Evolutionary conservation across 2,329 filamentous ascomycete species (phyloP), one percentile per base, ranked within the genome.

Genomic region (Aspergillus fumigatiaffinis): DNA sequence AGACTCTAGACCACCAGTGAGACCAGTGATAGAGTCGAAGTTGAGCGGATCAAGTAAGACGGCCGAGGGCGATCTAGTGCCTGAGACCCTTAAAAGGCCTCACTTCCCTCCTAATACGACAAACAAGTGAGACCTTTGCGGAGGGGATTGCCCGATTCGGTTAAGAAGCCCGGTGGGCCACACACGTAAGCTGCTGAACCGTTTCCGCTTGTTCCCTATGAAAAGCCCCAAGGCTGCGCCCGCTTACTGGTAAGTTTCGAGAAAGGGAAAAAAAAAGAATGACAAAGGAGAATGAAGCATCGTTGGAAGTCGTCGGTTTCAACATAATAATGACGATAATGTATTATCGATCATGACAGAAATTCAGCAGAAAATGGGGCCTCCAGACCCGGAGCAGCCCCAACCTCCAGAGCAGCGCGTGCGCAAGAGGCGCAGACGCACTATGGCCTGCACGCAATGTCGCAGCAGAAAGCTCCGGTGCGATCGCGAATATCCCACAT

Each of bases 381-480:
- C 28, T 59, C 48, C 57, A 21, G 50, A 53, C 5, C 42, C 47
- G 12, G 50, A 55, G 44, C 44, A 26, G 32, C 55, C 50, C 17
- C 60, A 49, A n/a, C 20, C 20, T 17, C 53, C 42, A 14, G 57
- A 64, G 35, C 67, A 68, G 8, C 66, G 70, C 47, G 69, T 70
- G 54, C 73, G 73, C 29, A 76, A 76, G 62, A 64, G 74, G 29
- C 71, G 72, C 56, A 65, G 75, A 23, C 69, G 74, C 25, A 75
- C 76, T 9, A 70, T 77, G 60, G 74, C 76, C 17, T 78, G 76
- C 59, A 70, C 71, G 20, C 74, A 73, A 38, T 78, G 76, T 59
- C 73, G 76, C 54, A 72, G 68, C 54, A 66, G 75, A 49, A 78
- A 78, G 60, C 63, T 77, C 35, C 75, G 73, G 57, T 78, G 76